These are phyloP conservation scores for Conticribra weissflogii DNA, from an alignment of 108 stramenopile genomes.

Conservation along the genomic window DNA sequence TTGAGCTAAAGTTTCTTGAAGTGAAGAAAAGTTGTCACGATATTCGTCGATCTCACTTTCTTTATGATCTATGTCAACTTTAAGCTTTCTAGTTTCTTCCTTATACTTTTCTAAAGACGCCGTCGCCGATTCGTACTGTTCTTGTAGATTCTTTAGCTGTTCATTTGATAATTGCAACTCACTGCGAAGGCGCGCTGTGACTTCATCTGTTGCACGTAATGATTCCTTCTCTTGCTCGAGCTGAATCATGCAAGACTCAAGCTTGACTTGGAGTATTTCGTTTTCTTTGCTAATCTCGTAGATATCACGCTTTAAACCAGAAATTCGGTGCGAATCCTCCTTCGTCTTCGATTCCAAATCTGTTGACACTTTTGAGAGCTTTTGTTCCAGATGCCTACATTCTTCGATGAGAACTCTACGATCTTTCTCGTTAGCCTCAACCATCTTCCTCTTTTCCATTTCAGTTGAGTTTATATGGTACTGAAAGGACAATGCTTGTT, in stretches of 20 bases:
- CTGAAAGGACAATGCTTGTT: conserved; percentile 14
- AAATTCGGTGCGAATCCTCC: not conserved
- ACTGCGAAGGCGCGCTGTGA: not conserved
- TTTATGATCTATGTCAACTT: not conserved
- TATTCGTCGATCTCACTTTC: not conserved
- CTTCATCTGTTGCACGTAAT: not conserved
- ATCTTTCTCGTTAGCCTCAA: not conserved
- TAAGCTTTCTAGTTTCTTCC: not conserved
- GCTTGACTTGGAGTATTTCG: not conserved
- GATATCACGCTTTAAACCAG: not conserved
- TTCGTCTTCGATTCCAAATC: not conserved
- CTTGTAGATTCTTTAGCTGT: not conserved
- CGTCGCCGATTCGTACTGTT: not conserved
- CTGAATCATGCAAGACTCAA: not conserved
- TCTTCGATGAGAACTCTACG: not conserved
- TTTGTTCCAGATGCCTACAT: not conserved
- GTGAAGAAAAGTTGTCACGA: no score
- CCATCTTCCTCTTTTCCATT: conserved; percentile 3
- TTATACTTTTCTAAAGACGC: not conserved
- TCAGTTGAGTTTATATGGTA: not conserved
- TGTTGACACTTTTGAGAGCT: not conserved
- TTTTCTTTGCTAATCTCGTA: not conserved
- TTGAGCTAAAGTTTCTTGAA: not conserved
- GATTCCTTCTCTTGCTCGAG: not conserved
- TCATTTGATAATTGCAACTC: not conserved